A percentile compares a stretch with the other conserved stretches of the same genome.
These are phyloP conservation scores for Holtermannia corniformis DNA, from an alignment of 768 basidiomycete genomes.

Conservation along the genomic window DNA sequence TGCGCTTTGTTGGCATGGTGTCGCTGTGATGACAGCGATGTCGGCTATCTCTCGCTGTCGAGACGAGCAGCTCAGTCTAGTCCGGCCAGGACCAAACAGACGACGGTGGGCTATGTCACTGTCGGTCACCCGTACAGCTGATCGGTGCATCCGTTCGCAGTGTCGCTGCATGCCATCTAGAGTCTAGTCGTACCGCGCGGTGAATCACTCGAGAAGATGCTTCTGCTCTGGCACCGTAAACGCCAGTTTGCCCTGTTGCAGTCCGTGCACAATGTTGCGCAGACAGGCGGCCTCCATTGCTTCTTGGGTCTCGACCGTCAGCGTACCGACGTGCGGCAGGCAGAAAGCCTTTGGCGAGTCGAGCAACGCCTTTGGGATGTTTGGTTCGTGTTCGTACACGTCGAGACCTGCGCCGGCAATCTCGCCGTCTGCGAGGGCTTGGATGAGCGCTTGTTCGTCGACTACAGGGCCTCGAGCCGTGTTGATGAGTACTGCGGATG, in stretches of 20 bases:
- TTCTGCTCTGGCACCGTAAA: conserved; percentile 1
- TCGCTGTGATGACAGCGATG: too few relatives aligned
- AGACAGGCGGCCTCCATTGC: conserved; percentile 12
- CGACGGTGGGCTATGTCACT: too few relatives aligned
- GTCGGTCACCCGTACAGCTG: too few relatives aligned
- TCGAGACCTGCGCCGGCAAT: conserved; percentile 58
- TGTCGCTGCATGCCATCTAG: too few relatives aligned
- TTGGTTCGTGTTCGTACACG: conserved; percentile 57
- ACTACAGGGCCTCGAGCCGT: conserved; percentile 60
- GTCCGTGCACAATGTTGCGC: conserved; percentile 1
- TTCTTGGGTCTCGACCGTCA: conserved; percentile 10
- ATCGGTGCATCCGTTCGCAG: too few relatives aligned
- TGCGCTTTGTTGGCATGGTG: too few relatives aligned
- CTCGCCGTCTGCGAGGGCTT: conserved; percentile 45
- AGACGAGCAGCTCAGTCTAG: too few relatives aligned
- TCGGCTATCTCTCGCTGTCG: too few relatives aligned
- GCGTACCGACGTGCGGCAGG: conserved; percentile 13
- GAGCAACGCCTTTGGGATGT: conserved; percentile 4
- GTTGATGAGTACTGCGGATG: conserved; percentile 55
- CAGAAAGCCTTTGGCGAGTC: conserved; percentile 4
- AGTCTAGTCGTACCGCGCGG: too few relatives aligned
- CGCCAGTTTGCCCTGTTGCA: not conserved
- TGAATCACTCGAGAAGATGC: not conserved
- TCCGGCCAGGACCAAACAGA: too few relatives aligned
- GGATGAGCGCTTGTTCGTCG: conserved; percentile 52